Percentiles rank a stretch among this genome's conserved stretches.
These are phyloP conservation scores for Gilbertella persicaria DNA, from an alignment of 371 early-diverging fungal species.

Conservation along the genomic window DNA sequence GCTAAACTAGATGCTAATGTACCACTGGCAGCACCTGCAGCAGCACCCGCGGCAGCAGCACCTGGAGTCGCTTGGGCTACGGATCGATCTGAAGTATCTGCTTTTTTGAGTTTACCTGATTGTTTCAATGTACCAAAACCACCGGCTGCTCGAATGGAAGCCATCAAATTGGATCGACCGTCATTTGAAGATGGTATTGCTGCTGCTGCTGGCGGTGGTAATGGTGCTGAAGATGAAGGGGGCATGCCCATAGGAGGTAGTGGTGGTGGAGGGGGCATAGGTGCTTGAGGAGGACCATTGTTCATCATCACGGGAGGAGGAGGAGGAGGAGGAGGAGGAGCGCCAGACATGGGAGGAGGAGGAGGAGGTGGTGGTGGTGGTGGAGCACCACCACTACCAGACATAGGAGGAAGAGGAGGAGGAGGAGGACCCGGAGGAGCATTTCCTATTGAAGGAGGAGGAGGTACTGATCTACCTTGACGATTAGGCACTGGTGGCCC, in stretches of 20 bases:
- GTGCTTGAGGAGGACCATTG: not conserved
- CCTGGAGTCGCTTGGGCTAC: too few relatives aligned
- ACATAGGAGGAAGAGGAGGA: not conserved
- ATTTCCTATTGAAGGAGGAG: constrained; percentile 16
- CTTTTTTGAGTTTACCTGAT: constrained; percentile 21
- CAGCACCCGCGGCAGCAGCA: constrained; percentile 19
- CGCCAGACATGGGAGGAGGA: constrained; percentile 11
- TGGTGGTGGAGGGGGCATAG: constrained; percentile 16
- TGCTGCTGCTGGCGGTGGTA: constrained; percentile 3
- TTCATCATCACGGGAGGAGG: constrained; percentile 9
- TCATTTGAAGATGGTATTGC: constrained; percentile 5
- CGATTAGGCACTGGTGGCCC: not conserved
- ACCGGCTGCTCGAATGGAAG: constrained; percentile 47
- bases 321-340: constrained; percentile 21
- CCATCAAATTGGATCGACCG: constrained; percentile 37
- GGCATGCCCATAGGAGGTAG: not conserved
- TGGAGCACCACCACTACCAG: constrained; percentile 26
- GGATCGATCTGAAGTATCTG: constrained; percentile 3
- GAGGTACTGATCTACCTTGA: constrained; percentile 4
- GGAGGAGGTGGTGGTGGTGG: constrained; percentile 37
- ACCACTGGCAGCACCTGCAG: constrained; percentile 22
- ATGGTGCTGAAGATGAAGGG: constrained; percentile 5
- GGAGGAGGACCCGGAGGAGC: constrained; percentile 10
- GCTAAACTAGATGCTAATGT: constrained; percentile 46
- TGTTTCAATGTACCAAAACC: constrained; percentile 43